phyloP scores from a whole-genome alignment of 2,329 filamentous ascomycete genomes.

The Endocalyx cinctus region DNA sequence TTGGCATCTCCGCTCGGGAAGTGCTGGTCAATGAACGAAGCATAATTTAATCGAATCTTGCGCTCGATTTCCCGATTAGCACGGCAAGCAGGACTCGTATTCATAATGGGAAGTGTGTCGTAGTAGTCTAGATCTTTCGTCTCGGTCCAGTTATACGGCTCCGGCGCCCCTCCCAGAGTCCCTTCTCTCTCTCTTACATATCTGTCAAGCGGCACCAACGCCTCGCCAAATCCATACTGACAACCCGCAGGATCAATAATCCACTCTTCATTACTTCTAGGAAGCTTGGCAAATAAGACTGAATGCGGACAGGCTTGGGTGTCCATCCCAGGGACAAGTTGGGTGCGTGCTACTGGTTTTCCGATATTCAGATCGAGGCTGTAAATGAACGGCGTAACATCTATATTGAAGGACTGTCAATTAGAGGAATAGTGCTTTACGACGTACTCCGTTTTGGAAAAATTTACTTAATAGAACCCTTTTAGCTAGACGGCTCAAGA shows the following conservation, averaged over 20 bases:
- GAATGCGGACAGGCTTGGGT: not conserved
- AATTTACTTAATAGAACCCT: conserved; percentile 6
- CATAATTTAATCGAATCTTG: not conserved
- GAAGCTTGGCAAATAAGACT: conserved; percentile 1
- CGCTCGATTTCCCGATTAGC: not conserved
- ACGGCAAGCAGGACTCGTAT: not conserved
- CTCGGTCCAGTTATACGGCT: not conserved
- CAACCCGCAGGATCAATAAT: conserved; percentile 8
- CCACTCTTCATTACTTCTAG: conserved; percentile 7
- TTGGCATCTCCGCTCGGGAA: not conserved
- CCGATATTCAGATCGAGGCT: not conserved
- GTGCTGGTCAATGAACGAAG: not conserved
- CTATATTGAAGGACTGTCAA: too few relatives aligned
- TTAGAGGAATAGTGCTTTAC: too few relatives aligned
- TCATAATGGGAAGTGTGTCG: not conserved
- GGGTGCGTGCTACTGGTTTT: not conserved
- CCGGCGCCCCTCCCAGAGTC: not conserved
- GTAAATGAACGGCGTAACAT: not conserved
- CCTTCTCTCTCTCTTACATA: conserved; percentile 1
- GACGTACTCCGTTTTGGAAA: conserved; percentile 1
- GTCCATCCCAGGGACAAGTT: not conserved
- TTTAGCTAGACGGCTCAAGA: conserved; percentile 1
- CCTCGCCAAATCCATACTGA: conserved; percentile 7
- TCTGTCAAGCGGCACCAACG: conserved; percentile 1
- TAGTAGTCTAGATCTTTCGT: not conserved